phyloP scores from a whole-genome alignment of 805 yeast genomes.

The Metschnikowia chrysomelidarum region DNA sequence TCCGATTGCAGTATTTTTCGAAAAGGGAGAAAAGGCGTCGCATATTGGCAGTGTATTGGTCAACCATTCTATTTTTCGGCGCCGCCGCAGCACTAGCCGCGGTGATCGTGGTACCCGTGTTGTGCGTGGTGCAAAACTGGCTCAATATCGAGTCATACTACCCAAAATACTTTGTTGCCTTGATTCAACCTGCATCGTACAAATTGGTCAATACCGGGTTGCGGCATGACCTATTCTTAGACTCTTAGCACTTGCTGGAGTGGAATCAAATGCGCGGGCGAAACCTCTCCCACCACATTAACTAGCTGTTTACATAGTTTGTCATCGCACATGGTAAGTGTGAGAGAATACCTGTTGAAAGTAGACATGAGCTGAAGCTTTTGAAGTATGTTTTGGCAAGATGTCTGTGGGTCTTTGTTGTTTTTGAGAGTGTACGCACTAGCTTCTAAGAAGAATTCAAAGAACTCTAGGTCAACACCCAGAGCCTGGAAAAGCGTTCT shows the following conservation, averaged over 20 bases:
- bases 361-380: constrained; percentile 12
- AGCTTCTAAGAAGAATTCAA: constrained; percentile 49
- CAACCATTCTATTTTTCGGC: constrained; percentile 4
- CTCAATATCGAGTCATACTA: constrained; percentile 8
- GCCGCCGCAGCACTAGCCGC: constrained; percentile 7
- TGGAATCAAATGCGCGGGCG: constrained; percentile 1
- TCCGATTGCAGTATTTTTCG: constrained; percentile 46
- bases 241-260: constrained; percentile 5
- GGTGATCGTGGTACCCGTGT: constrained; percentile 7
- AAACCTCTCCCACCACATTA: constrained; percentile 3
- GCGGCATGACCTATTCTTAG: constrained; percentile 17
- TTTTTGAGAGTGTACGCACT: constrained; percentile 13
- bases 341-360: constrained; percentile 29
- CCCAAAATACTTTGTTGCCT: constrained; percentile 35
- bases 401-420: not conserved
- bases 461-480: constrained; percentile 50
- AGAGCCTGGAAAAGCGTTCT: constrained; percentile 34
- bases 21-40: constrained; percentile 33
- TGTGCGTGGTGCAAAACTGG: constrained; percentile 11
- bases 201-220: constrained; percentile 35
- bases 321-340: constrained; percentile 33
- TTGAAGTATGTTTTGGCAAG: constrained; percentile 10
- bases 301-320: constrained; percentile 14
- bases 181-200: constrained; percentile 44
- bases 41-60: constrained; percentile 4